These are phyloP conservation scores for Aristolochia californica DNA, from an alignment of 164 flowering plant genomes.

Conservation along the genomic window DNA sequence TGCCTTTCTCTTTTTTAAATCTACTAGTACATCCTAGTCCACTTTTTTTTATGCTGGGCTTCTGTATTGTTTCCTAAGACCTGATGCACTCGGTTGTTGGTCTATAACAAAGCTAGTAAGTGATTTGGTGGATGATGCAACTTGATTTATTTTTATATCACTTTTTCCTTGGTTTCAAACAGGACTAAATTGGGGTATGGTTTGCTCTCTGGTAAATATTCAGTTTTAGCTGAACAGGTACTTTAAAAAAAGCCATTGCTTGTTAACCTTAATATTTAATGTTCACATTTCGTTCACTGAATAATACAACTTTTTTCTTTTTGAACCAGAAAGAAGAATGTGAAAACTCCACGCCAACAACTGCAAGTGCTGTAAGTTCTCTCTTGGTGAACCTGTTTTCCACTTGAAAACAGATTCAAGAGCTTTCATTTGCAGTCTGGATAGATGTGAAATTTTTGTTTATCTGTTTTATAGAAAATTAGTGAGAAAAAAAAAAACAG, in stretches of 20 bases:
- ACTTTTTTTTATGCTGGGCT: no score
- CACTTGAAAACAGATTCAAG: no score
- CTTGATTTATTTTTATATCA: conserved; percentile 12
- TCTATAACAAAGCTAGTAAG: no score
- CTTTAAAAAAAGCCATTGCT: not conserved
- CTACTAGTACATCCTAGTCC: no score
- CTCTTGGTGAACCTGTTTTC: conserved; percentile 6
- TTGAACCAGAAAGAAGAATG: conserved; percentile 35
- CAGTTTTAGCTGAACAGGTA: conserved; percentile 64
- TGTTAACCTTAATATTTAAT: conserved; percentile 1
- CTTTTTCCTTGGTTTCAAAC: conserved; percentile 1
- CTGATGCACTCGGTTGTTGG: no score
- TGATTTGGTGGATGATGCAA: not conserved
- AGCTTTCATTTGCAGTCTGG: no score
- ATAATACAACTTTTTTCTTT: conserved; percentile 6
- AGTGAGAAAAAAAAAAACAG: no score
- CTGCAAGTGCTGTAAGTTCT: conserved; percentile 41
- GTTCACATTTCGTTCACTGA: not conserved
- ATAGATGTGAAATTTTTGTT: no score
- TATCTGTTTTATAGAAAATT: no score
- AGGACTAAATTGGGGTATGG: conserved; percentile 96
- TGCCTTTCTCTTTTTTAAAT: no score
- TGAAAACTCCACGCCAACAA: conserved; percentile 25
- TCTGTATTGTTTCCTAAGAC: no score
- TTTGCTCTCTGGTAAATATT: conserved; percentile 88